Conservation (phyloP, 2,329 filamentous ascomycete species). For the Reticulascus tulasneorum region DNA sequence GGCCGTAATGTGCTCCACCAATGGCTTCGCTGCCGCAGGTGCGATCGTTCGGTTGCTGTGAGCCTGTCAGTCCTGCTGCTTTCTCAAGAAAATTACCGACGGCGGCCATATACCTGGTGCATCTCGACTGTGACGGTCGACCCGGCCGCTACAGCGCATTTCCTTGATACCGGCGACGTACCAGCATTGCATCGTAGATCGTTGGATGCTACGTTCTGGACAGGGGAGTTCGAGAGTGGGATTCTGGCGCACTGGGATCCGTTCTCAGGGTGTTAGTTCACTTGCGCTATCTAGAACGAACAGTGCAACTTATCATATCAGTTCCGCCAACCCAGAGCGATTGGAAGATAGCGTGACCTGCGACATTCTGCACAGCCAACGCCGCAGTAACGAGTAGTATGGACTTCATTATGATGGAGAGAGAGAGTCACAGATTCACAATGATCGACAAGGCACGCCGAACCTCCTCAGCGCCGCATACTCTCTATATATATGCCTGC, state of each 20-base stretch:
- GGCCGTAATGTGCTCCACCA: conserved; percentile 48
- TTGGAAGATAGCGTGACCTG: conserved; percentile 48
- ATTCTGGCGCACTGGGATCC: conserved; percentile 10
- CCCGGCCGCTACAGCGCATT: conserved; percentile 40
- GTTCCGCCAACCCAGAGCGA: conserved; percentile 40
- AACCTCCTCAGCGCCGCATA: neutral
- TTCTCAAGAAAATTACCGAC: too few relatives aligned
- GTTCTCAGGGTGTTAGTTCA: conserved; percentile 13
- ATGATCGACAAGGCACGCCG: neutral
- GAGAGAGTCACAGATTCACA: neutral
- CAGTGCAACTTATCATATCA: conserved; percentile 26
- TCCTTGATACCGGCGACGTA: conserved; percentile 29
- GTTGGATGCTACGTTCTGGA: conserved; percentile 32
- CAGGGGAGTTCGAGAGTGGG: conserved; percentile 32
- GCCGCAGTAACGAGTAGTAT: conserved; percentile 25
- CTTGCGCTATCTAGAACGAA: neutral
- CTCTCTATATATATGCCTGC: conserved; percentile 3
- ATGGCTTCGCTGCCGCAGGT: conserved; percentile 43
- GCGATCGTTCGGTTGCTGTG: conserved; percentile 34
- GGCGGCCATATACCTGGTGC: conserved; percentile 36
- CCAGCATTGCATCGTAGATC: conserved; percentile 40
- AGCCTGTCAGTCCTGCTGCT: neutral
- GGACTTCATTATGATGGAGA: conserved; percentile 29
- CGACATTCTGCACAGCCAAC: conserved; percentile 31
- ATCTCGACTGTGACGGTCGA: conserved; percentile 39